phyloP scores from a whole-genome alignment of 805 yeast species.

The Suhomyces prunicola region DNA sequence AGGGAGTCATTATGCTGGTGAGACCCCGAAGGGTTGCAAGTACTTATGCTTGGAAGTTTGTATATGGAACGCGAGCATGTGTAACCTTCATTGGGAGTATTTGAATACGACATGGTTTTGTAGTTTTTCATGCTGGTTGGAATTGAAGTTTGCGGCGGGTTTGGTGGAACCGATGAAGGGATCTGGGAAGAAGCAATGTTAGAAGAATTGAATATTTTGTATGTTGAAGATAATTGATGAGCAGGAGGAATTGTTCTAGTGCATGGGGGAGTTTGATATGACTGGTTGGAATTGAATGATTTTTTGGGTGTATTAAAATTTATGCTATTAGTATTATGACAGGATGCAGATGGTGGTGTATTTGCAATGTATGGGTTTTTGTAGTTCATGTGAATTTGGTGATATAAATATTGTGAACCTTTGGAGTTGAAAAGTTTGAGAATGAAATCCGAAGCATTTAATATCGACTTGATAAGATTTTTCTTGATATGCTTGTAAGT shows the following conservation, averaged over 20 bases:
- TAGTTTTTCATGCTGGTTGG: constrained; percentile 3
- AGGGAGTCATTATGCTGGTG: constrained; percentile 24
- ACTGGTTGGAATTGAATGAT: constrained; percentile 3
- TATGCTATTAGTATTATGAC: constrained; percentile 2
- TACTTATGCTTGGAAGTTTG: constrained; percentile 7
- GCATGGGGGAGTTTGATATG: constrained; percentile 7
- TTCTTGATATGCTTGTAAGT: constrained; percentile 20
- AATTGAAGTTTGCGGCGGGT: neutral
- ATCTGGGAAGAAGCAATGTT: neutral
- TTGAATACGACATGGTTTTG: constrained; percentile 8
- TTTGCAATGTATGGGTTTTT: constrained; percentile 1
- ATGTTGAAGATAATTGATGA: constrained; percentile 8
- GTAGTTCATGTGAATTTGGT: constrained; percentile 5
- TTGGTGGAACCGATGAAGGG: constrained; percentile 4
- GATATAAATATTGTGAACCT: constrained; percentile 29
- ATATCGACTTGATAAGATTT: constrained; percentile 23
- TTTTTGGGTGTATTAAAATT: constrained; percentile 4
- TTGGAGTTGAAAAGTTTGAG: constrained; percentile 23
- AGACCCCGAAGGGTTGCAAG: constrained; percentile 5
- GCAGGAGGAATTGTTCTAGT: constrained; percentile 11
- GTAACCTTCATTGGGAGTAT: constrained; percentile 4
- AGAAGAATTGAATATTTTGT: constrained; percentile 5
- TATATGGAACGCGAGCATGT: constrained; percentile 1
- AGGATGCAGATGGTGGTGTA: neutral
- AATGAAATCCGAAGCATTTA: constrained; percentile 27